These are phyloP conservation scores for Curvularia sp. DNA, from an alignment of 2,329 filamentous ascomycete genomes.

Conservation along the genomic window DNA sequence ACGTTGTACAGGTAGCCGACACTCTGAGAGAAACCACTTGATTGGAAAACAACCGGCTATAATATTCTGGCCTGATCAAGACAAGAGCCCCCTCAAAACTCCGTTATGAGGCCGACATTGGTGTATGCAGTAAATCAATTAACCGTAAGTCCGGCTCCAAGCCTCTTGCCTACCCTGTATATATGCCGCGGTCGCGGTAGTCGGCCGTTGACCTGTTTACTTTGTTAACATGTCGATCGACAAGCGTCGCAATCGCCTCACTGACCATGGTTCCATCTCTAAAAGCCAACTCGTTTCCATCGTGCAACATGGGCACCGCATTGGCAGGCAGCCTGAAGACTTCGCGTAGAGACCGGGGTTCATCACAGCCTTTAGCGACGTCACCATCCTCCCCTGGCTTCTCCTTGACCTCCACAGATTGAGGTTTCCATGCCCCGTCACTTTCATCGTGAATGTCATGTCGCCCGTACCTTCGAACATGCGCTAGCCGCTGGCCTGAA, in stretches of 20 bases:
- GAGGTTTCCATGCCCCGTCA: slow-evolving; percentile 21
- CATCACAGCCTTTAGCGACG: background rate
- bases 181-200: slow-evolving; percentile 31
- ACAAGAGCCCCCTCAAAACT: background rate
- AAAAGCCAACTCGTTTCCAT: slow-evolving; percentile 40
- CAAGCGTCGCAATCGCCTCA: background rate
- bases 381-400: background rate
- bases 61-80: slow-evolving; percentile 1
- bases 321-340: slow-evolving; percentile 34
- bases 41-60: slow-evolving; percentile 6
- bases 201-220: slow-evolving; percentile 30
- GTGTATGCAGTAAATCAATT: slow-evolving; percentile 5
- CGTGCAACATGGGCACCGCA: slow-evolving; percentile 34
- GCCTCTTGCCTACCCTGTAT: slow-evolving; percentile 34
- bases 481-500: slow-evolving; percentile 25
- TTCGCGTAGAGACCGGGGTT: slow-evolving; percentile 17
- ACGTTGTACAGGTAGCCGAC: background rate
- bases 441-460: slow-evolving; percentile 31
- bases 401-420: background rate
- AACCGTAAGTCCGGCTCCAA: slow-evolving; percentile 27
- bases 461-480: slow-evolving; percentile 20
- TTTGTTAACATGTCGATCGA: slow-evolving; percentile 8
- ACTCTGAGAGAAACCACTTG: background rate
- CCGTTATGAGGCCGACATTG: background rate
- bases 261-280: slow-evolving; percentile 36